Base-by-base conservation (phyloP, 108 stramenopile genomes). In the Skeletonema costatum region DNA sequence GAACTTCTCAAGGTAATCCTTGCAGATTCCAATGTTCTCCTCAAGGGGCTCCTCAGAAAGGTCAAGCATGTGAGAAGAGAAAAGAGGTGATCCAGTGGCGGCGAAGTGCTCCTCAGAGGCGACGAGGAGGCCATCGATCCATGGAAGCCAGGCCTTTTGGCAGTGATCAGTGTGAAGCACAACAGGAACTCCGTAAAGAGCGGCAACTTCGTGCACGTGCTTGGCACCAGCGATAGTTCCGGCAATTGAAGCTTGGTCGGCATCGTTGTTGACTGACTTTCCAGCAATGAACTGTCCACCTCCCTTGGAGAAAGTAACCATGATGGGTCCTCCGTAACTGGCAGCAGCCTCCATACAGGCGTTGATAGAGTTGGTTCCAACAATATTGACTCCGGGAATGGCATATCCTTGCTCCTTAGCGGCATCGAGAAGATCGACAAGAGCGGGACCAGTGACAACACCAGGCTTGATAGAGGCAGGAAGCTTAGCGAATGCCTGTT, bases 1-100 rank as follows among this genome's bases (percentile, higher is more conserved):
- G 79, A 94, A 89, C 66, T 87, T 89, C 85, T 94, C 89, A 75
- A 97, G 86, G 91, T 97, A 97, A 44, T 88, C 73, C 87, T 96
- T 94, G 94, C 98, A 98, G 81, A 97, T 98, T 62, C 61, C 87
- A 74, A 98, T 97, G 91, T 98, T 98, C 86, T 98, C 98, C 86
- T 97, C 96, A 74, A 96, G 88, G 39, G 96, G 88, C 73, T 98
- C 98, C 87, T 98, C 98, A 63, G 94, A 96, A 68, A 98, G 89
- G 75, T 98, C 98, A 73, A 98, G 90, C 98, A 98, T 98, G 93
- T 98, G 98, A 17, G 90, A 92, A 17, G 93, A 94, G 90, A 96
- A 98, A 60, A 98, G 90, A 29, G 98, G 98, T 62, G 87, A 86
- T 51, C 98, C 98, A 61, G 91, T 86, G 59, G 77, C 66, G 62